Base-by-base conservation (phyloP, 2,329 filamentous ascomycete genomes). In the Atkinsonella texensis region DNA sequence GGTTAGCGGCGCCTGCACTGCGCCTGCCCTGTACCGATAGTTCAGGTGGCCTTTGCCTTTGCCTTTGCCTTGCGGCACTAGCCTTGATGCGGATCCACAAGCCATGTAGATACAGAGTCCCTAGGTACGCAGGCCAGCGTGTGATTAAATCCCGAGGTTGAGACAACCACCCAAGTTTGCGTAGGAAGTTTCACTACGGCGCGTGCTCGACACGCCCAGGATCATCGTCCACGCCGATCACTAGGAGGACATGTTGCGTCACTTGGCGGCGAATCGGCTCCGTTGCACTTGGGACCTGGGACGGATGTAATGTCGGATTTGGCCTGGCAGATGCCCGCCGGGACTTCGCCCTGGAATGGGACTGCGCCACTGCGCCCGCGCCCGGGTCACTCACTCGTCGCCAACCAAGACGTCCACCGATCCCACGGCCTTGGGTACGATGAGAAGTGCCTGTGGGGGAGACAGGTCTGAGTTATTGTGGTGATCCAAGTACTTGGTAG, bases 31-130 rank as follows among this genome's bases (percentile, higher is more conserved):
- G 41, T 8, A 39, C 48, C n/a, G 39, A 32, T 52, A 48, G 50
- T 40, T 45, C 46, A 52, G 31, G 50, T 45, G n/a, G n/a, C 18
- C 13, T 42, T 42, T 42, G n/a, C 40, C 10, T 42, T 42, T 42
- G 15, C 17, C 10, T 42, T 42, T 42, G n/a, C 40, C 10, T 42
- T 15, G 10, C 35, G 28, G 5, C 28, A 28, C 28, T 28, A 4
- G 28, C 5, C 4, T 28, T 28, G 28, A 28, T 28, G 28, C 4
- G 28, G 28, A 28, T 28, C 28, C 28, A 28, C 28, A 28, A 28
- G 28, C 28, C 28, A 28, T 28, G 20, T n/a, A n/a, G n/a, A n/a
- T n/a, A n/a, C n/a, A n/a, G n/a, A n/a, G n/a, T n/a, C n/a, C n/a
- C n/a, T n/a, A n/a, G 20, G 20, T 4, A 23, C 20, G 20, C 20